Percentiles rank a stretch among this genome's conserved stretches.
These are phyloP conservation scores for Epichloe elymi DNA, from an alignment of 2,329 filamentous ascomycete species.

Conservation along the genomic window DNA sequence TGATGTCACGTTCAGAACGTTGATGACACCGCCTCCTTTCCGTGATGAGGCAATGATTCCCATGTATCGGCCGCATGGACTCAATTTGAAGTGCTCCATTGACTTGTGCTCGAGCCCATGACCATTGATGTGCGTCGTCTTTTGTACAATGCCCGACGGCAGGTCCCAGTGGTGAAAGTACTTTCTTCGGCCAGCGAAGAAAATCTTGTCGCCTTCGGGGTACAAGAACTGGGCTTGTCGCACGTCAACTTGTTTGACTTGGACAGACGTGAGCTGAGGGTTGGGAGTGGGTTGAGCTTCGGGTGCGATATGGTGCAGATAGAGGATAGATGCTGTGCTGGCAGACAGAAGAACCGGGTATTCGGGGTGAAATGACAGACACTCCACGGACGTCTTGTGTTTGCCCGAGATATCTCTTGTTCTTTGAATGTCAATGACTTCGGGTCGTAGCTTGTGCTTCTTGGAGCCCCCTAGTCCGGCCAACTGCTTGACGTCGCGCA, in stretches of 20 bases:
- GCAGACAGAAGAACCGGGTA: slow-evolving; percentile 84
- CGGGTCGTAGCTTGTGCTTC: slow-evolving; percentile 64
- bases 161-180: slow-evolving; percentile 97
- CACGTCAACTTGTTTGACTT: slow-evolving; percentile 73
- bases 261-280: slow-evolving; percentile 78
- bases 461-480: slow-evolving; percentile 40
- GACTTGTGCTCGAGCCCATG: slow-evolving; percentile 70
- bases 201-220: slow-evolving; percentile 61
- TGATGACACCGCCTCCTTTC: slow-evolving; percentile 81
- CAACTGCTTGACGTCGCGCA: slow-evolving; percentile 61
- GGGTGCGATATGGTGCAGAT: slow-evolving; percentile 77
- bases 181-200: slow-evolving; percentile 74
- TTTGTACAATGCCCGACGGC: slow-evolving; percentile 66
- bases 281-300: slow-evolving; percentile 66
- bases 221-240: slow-evolving; percentile 70
- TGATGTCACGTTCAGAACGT: slow-evolving; percentile 65
- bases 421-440: slow-evolving; percentile 81
- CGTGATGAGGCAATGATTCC: slow-evolving; percentile 65
- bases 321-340: slow-evolving; percentile 72
- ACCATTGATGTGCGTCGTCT: slow-evolving; percentile 62
- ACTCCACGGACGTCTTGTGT: slow-evolving; percentile 68
- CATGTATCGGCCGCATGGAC: slow-evolving; percentile 76
- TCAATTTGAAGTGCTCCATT: slow-evolving; percentile 84
- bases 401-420: slow-evolving; percentile 71
- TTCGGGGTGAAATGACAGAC: slow-evolving; percentile 77